Conservation (phyloP, 139 green algal species). For the Chlorella sp. region DNA sequence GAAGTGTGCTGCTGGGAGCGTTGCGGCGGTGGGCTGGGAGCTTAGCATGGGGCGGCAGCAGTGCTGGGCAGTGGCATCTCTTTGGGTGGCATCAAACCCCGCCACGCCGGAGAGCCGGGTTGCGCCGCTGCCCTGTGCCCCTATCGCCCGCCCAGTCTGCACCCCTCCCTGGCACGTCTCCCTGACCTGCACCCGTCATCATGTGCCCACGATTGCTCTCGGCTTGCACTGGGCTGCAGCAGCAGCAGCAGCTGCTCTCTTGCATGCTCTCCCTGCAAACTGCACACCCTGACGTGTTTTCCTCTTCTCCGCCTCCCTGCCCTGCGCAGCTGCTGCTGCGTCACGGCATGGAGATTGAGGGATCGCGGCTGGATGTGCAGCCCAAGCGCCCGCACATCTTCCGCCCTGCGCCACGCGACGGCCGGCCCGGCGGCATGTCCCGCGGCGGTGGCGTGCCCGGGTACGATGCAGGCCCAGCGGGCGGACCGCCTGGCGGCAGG, state of each 20-base stretch:
- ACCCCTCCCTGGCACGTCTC: neutral
- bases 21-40: too few relatives aligned
- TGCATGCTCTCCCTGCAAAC: neutral
- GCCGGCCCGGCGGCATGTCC: neutral
- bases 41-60: too few relatives aligned
- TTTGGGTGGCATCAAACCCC: too few relatives aligned
- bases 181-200: slow-evolving; percentile 15
- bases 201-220: too few relatives aligned
- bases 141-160: too few relatives aligned
- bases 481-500: neutral
- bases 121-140: too few relatives aligned
- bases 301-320: neutral
- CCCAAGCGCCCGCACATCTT: slow-evolving; percentile 55
- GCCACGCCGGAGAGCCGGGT: too few relatives aligned
- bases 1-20: too few relatives aligned
- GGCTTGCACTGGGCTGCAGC: too few relatives aligned
- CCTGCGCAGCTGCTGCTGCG: slow-evolving; percentile 6
- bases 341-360: slow-evolving; percentile 16
- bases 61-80: too few relatives aligned
- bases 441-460: neutral
- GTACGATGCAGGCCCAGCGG: neutral
- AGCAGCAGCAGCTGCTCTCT: too few relatives aligned
- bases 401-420: neutral
- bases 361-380: slow-evolving; percentile 34
- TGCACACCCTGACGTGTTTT: too few relatives aligned